Conservation (phyloP, 768 basidiomycete genomes). For the Pholiota microspora region DNA sequence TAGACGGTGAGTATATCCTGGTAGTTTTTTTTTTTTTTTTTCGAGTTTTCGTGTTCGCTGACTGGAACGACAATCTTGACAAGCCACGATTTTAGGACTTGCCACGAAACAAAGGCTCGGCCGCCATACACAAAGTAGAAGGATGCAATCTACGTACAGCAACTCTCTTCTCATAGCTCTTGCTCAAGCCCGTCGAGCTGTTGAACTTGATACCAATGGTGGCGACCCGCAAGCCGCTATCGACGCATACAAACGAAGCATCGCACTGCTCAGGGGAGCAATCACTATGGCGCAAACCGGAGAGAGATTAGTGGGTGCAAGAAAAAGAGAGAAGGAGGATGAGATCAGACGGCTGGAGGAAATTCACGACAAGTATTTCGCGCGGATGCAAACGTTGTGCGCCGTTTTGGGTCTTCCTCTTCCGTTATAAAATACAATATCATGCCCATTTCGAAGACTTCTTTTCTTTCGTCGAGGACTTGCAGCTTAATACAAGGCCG, state of each 20-base stretch:
- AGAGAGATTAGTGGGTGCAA: background rate
- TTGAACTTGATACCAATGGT: conserved; percentile 11
- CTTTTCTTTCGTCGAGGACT: too few species aligned
- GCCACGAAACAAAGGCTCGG: too few species aligned
- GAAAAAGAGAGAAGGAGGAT: background rate
- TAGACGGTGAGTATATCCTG: too few species aligned
- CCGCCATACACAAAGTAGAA: background rate
- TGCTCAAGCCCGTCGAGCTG: conserved; percentile 11
- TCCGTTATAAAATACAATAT: background rate
- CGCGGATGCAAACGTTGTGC: conserved; percentile 9
- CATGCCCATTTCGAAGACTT: too few species aligned
- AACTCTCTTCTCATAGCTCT: conserved; percentile 11
- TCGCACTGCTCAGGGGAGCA: conserved; percentile 4
- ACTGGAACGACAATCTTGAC: too few species aligned
- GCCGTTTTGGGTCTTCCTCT: conserved; percentile 7
- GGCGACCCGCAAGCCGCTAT: conserved; percentile 8
- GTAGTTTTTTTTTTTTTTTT: too few species aligned
- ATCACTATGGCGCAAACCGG: background rate
- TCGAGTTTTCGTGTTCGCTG: too few species aligned
- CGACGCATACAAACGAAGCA: conserved; percentile 9
- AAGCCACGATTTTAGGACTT: too few species aligned
- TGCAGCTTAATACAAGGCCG: too few species aligned
- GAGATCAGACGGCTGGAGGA: background rate
- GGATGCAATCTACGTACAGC: background rate
- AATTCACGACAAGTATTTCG: conserved; percentile 11